Evolutionary conservation across 192 early-diverging fungal genomes (phyloP), one percentile per base, ranked within the genome.

Genomic region (Backusella australiensis): DNA sequence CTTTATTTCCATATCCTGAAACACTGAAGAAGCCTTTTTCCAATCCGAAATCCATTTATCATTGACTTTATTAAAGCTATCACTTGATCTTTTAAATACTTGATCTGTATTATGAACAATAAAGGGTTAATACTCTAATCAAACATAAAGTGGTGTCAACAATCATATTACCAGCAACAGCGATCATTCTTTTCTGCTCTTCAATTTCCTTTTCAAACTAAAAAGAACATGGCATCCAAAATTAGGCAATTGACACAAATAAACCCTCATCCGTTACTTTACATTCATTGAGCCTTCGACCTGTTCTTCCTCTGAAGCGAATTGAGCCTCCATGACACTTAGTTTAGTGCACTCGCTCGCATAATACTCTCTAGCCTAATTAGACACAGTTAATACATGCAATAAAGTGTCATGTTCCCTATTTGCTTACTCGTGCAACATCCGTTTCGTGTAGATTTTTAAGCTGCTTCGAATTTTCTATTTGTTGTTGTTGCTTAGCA

Each of bases 1-100:
- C 69, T 92, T 87, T 80, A 93, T 92, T 82, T 94, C 92, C 34
- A 94, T 69, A 12, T 84, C 32, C 83, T 89, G 88, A 35, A 85
- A 89, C 79, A 81, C 78, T 80, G 88, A 83, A 70, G 87, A 85
- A 1, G 80, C 79, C 3, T 52, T 67, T 23, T 71, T 74, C 89
- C 89, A 90, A n/a, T 90, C 86, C 0, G 80, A 35, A 9, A 84
- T 81, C 89, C 89, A 90, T 23, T 78, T 84, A 39, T 87, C 76
- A 15, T 78, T 85, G 8, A 81, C 75, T 15, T 74, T 76, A 19
- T 79, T 76, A 19, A 81, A 49, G 11, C 68, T 76, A 0, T 87
- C 81, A 69, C 84, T 76, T 59, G 79, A 77, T 29, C 80, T 69
- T 63, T 80, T 81, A 78, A 87, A 88, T 41, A 87, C 87, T 72